phyloP scores from a whole-genome alignment of 495 filamentous ascomycete species.

The Sporormia fimetaria region DNA sequence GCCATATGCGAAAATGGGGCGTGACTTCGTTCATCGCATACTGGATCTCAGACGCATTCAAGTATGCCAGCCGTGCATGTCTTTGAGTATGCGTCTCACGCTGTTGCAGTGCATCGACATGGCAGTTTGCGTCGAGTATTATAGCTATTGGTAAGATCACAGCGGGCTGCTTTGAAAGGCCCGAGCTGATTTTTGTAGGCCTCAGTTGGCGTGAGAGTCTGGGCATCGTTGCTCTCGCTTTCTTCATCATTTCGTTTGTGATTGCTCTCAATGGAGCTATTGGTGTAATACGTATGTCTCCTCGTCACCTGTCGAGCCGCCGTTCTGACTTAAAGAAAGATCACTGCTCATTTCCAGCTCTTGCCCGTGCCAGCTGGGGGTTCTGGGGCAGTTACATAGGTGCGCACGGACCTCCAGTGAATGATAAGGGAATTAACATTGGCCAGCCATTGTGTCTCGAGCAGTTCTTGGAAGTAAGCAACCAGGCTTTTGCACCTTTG shows the following conservation, averaged over 20 bases:
- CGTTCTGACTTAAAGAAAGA: constrained; percentile 27
- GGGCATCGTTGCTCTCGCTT: constrained; percentile 48
- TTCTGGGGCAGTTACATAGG: constrained; percentile 60
- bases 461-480: constrained; percentile 56
- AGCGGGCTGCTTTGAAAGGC: constrained; percentile 32
- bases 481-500: no score
- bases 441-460: constrained; percentile 56
- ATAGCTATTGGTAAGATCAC: constrained; percentile 15
- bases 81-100: not conserved
- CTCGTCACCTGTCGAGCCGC: not conserved
- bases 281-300: constrained; percentile 29
- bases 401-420: no score
- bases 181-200: constrained; percentile 38
- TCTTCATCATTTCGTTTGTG: constrained; percentile 51
- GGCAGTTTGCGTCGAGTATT: constrained; percentile 25
- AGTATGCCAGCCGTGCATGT: constrained; percentile 8
- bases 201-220: constrained; percentile 51
- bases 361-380: constrained; percentile 54
- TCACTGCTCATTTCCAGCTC: constrained; percentile 58
- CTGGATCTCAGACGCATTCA: constrained; percentile 28
- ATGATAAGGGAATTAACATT: no score
- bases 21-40: constrained; percentile 25
- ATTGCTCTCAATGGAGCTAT: constrained; percentile 51
- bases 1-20: constrained; percentile 23
- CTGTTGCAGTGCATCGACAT: constrained; percentile 22